Evolutionary conservation across 2,329 filamentous ascomycete species (phyloP).

Genomic region (Ophiocordyceps camponoti-leonardi): DNA sequence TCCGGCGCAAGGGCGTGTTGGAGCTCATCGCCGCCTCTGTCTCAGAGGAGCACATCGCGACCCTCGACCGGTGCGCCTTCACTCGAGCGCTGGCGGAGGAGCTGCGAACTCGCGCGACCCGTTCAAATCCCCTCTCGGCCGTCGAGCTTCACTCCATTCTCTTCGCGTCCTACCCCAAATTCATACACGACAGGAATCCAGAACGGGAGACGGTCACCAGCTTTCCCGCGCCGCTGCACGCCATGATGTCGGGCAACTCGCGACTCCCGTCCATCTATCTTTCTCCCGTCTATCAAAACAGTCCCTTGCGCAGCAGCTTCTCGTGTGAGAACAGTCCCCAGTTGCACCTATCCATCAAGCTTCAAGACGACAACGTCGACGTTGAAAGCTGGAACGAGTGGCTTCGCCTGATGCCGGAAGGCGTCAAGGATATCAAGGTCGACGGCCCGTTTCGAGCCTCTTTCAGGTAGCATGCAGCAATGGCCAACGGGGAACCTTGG

Average conservation of each 20-base stretch:
- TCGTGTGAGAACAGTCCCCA: slow-evolving; percentile 27
- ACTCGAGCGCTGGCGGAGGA: slow-evolving; percentile 32
- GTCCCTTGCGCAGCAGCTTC: slow-evolving; percentile 18
- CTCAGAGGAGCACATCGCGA: slow-evolving; percentile 30
- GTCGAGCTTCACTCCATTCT: slow-evolving; percentile 37
- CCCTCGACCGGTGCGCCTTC: slow-evolving; percentile 32
- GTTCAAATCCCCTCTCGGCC: slow-evolving; percentile 28
- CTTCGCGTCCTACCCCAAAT: slow-evolving; percentile 31
- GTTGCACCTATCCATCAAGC: slow-evolving; percentile 30
- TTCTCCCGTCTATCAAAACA: slow-evolving; percentile 28
- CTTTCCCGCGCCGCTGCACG: slow-evolving; percentile 35
- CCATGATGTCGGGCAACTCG: slow-evolving; percentile 36
- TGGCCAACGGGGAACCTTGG: too few relatives aligned
- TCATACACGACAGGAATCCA: slow-evolving; percentile 30
- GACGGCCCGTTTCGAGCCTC: slow-evolving; percentile 27
- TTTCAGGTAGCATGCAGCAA: slow-evolving; percentile 5
- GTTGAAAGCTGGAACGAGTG: slow-evolving; percentile 39
- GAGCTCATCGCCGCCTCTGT: slow-evolving; percentile 38
- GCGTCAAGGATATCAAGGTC: slow-evolving; percentile 36
- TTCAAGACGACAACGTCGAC: slow-evolving; percentile 33
- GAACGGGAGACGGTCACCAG: slow-evolving; percentile 29
- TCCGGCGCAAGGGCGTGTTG: slow-evolving; percentile 33
- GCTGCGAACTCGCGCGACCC: slow-evolving; percentile 27
- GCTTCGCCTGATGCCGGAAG: slow-evolving; percentile 39
- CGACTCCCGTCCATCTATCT: slow-evolving; percentile 38